Base-by-base conservation (phyloP, 169 alveolate species). In the Plasmodium relictum region DNA sequence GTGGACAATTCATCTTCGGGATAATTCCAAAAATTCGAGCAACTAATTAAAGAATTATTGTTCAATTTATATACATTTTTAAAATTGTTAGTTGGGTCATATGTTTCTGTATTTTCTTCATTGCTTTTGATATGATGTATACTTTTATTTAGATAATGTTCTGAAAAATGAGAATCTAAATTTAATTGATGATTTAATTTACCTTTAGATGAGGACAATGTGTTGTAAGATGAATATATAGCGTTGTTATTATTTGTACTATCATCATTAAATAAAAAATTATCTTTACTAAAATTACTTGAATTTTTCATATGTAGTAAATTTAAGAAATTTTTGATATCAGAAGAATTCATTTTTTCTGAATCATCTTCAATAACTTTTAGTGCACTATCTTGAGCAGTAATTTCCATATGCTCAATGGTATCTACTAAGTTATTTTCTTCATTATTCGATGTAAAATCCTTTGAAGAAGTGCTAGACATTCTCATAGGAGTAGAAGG, bases 331-430 rank as follows among this genome's bases (percentile, higher is more conserved):
- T 58, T 78, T 18, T 78, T 78, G 37, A 78, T 78, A 78, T 78
- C 89, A n/a, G 72, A n/a, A n/a, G 73, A 12, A 50, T 78, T 78
- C 74, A 78, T 41, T 69, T 78, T 78, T 12, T 78, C 89, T 48
- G 45, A 63, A 42, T 78, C 89, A 78, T 78, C 89, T 58, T 78
- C 89, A 22, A 78, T 78, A 26, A 78, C 89, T 39, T 78, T 78
- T 16, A 78, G 41, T 16, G 76, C 89, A 50, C 89, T 78, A 78
- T 78, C 89, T 42, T 78, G 89, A 3, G 89, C 89, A 3, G 89
- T 78, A 48, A 78, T 62, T 45, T 78, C 89, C 89, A 78, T 78
- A 26, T 78, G 89, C 3, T 78, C 89, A 3, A 78, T 78, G 6
- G 89, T 78, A 6, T 78, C 78, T 0, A 44, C 89, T 31, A 78